A percentile compares a stretch with the other conserved stretches of the same genome.
These are phyloP conservation scores for Chlorella sp. DNA, from an alignment of 139 green algal species.

Conservation along the genomic window DNA sequence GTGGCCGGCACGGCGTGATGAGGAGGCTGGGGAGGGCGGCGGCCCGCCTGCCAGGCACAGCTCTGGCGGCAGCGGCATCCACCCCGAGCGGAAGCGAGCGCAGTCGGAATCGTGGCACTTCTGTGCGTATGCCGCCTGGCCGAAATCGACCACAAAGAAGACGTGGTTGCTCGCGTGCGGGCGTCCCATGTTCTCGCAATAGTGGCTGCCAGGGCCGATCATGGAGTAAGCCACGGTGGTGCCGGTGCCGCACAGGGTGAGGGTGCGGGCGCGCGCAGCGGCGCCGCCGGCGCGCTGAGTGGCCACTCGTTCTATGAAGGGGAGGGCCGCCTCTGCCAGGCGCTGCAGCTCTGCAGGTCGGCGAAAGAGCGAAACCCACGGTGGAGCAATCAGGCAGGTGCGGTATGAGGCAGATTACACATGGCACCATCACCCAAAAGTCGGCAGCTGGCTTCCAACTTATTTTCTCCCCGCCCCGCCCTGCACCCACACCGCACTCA, in stretches of 20 bases:
- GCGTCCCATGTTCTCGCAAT: slow-evolving; percentile 71
- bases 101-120: slow-evolving; percentile 88
- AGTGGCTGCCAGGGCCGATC: slow-evolving; percentile 81
- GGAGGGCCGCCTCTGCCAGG: slow-evolving; percentile 54
- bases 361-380: not conserved
- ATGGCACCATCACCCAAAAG: not conserved
- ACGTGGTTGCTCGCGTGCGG: slow-evolving; percentile 75
- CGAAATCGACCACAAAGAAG: slow-evolving; percentile 76
- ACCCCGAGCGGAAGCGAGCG: slow-evolving; percentile 52
- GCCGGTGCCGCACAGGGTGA: slow-evolving; percentile 70
- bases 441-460: not conserved
- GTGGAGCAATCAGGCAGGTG: not conserved
- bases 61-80: slow-evolving; percentile 48
- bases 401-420: not conserved
- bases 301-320: slow-evolving; percentile 67
- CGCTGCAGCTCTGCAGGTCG: slow-evolving; percentile 38
- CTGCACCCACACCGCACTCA: not conserved
- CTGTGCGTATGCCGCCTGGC: slow-evolving; percentile 59
- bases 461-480: not conserved
- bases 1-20: not conserved
- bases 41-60: slow-evolving; percentile 7
- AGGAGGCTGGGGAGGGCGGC: not conserved
- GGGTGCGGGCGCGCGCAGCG: slow-evolving; percentile 66
- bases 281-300: slow-evolving; percentile 49
- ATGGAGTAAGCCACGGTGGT: slow-evolving; percentile 76